Conservation (phyloP, 768 basidiomycete species). For the Tricholoma flavovirens region DNA sequence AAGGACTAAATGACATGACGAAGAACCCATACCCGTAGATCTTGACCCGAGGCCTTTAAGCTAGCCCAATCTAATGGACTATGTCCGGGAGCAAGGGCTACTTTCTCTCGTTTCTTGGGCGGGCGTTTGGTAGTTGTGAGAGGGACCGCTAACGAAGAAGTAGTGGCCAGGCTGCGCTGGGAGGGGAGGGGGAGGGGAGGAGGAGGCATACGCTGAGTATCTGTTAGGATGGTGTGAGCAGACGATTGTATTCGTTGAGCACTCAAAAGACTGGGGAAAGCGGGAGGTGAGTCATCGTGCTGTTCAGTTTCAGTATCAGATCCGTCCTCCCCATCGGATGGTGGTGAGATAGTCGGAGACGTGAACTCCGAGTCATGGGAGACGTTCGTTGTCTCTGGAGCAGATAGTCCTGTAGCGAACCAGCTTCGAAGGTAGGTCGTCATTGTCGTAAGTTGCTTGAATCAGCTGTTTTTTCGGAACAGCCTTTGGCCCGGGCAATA, state of each 20-base stretch:
- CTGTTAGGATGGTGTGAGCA: conserved; percentile 33
- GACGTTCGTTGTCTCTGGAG: conserved; percentile 12
- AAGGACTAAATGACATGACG: not conserved
- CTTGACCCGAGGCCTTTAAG: conserved; percentile 72
- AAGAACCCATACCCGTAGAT: conserved; percentile 58
- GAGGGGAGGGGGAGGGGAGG: conserved; percentile 40
- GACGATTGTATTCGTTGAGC: conserved; percentile 53
- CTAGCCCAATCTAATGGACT: conserved; percentile 93
- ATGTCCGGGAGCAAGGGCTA: conserved; percentile 86
- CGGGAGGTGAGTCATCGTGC: conserved; percentile 59
- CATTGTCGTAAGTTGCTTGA: too few relatives aligned
- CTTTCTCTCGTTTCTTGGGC: conserved; percentile 61
- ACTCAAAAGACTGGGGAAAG: conserved; percentile 68
- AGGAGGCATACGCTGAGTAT: conserved; percentile 51
- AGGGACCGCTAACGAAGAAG: conserved; percentile 50
- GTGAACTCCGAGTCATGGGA: not conserved
- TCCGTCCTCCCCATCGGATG: conserved; percentile 36
- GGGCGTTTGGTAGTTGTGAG: conserved; percentile 60
- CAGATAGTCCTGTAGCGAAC: conserved; percentile 38
- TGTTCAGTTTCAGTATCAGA: conserved; percentile 24
- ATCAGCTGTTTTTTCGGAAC: too few relatives aligned
- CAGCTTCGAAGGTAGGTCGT: conserved; percentile 57
- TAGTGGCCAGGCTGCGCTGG: conserved; percentile 33
- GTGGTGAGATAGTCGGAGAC: conserved; percentile 26
- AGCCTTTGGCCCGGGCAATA: too few relatives aligned